phyloP scores from a whole-genome alignment of 768 basidiomycete species.

The Lactarius tabidus region DNA sequence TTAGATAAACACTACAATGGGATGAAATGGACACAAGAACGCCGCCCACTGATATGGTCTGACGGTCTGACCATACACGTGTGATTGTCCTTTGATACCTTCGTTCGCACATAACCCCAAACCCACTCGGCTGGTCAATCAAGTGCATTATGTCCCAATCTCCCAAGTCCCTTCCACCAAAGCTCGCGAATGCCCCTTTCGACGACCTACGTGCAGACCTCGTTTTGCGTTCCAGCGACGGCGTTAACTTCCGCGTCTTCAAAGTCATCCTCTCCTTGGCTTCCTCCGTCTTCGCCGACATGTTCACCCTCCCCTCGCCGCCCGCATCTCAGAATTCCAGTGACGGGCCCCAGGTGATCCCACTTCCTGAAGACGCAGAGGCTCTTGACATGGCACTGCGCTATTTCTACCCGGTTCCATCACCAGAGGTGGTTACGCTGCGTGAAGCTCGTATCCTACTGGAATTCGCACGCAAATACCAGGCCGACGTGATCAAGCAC shows the following conservation, averaged over 20 bases:
- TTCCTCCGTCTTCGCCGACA: constrained; percentile 11
- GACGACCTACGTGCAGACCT: constrained; percentile 4
- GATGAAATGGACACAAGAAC: neutral
- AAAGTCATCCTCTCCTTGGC: constrained; percentile 15
- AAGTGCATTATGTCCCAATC: neutral
- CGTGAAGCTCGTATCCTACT: constrained; percentile 2
- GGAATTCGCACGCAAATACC: constrained; percentile 20
- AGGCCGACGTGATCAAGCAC: neutral
- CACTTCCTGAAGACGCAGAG: constrained; percentile 8
- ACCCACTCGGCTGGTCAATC: neutral
- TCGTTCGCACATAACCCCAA: neutral
- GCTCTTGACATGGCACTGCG: constrained; percentile 15
- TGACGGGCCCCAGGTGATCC: neutral
- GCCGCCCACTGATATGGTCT: no score
- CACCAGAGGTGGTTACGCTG: neutral
- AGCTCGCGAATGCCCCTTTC: constrained; percentile 9
- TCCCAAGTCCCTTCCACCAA: neutral
- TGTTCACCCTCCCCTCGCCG: constrained; percentile 8
- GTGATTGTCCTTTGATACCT: neutral
- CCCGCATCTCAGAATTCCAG: neutral
- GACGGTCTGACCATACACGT: neutral
- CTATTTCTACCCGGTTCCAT: constrained; percentile 13
- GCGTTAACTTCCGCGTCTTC: constrained; percentile 17
- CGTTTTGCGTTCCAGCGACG: constrained; percentile 8
- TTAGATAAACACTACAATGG: neutral